Evolutionary conservation across 768 basidiomycete species (phyloP), one percentile per base, ranked within the genome.

Genomic region (Lactifluus echinatus): DNA sequence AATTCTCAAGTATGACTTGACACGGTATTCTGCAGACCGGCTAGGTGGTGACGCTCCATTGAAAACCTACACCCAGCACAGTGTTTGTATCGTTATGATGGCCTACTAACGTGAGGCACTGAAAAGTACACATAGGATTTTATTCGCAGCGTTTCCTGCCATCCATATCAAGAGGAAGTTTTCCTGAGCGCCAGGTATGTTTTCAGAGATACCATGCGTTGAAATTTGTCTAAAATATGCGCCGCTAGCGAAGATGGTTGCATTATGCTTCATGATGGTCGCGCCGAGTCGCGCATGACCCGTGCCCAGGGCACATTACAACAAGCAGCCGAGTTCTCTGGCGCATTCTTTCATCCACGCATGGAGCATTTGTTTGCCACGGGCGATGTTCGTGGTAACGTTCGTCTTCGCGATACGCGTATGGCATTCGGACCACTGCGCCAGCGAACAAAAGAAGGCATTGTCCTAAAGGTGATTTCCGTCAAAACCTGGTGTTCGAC

Each of bases 351-450:
- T 52, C 86, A 91, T 65, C 89, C 89, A 12, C 65, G 60, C 29
- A 80, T 84, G 74, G 80, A 84, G 36, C 75, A 88, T 62, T 66
- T 89, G 47, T 89, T 91, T 60, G 78, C 77, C 5, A 85, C 83
- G 3, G 79, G 82, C 55, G 84, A 88, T 60, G 71, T 66, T 11
- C 69, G 65, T 15, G 87, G 88, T 4, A 68, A 70, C 23, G 82
- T 89, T 3, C 81, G 76, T 62, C 78, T 91, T 55, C 79, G 85
- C 15, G 88, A 91, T 67, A 70, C 72, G 15, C 75, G 88, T 12
- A 89, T 88, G 84, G 79, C 85, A 0, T 90, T 89, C 68, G 83
- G 84, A 19, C 74, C 82, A 43, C 63, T 68, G 19, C 68, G 68
- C 17, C 67, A 67, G 11, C 69, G 81, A 34, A 73, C 76, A 2